Evolutionary conservation across 139 green algal genomes (phyloP).

Genomic region (Coelastrella sp.): DNA sequence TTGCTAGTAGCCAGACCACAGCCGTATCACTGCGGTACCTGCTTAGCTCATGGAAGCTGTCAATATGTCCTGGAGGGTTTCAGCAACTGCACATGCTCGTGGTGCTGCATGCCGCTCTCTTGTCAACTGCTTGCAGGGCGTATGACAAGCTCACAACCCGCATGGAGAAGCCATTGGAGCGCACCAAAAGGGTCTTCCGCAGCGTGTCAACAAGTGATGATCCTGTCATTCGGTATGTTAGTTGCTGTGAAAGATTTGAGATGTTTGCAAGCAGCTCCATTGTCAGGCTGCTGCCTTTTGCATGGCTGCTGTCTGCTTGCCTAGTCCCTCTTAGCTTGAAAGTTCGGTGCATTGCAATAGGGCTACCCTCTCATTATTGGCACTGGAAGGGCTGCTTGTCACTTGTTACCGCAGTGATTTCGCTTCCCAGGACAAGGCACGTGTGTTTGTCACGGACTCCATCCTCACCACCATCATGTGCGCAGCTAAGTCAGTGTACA

Average conservation of each 20-base stretch:
- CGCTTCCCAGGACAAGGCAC: constrained; percentile 69
- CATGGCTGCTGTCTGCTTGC: not conserved
- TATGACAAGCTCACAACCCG: constrained; percentile 47
- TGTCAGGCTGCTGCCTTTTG: not conserved
- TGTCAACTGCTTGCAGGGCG: not conserved
- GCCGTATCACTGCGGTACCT: too few species aligned
- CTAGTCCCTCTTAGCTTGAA: not conserved
- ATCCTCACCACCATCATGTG: constrained; percentile 97
- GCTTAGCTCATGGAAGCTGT: too few species aligned
- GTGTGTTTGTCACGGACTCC: constrained; percentile 93
- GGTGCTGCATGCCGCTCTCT: too few species aligned
- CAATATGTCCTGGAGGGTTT: too few species aligned
- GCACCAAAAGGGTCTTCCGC: constrained; percentile 77
- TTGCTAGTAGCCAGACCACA: too few species aligned
- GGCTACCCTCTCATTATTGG: too few species aligned
- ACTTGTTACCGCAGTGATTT: constrained; percentile 61
- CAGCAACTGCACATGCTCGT: too few species aligned
- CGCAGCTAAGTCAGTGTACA: constrained; percentile 89
- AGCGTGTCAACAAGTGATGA: constrained; percentile 91
- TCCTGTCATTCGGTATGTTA: constrained; percentile 84
- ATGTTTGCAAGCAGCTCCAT: not conserved
- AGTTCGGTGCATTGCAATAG: too few species aligned
- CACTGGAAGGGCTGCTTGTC: too few species aligned
- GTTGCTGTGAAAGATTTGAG: too few species aligned
- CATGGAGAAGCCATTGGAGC: constrained; percentile 75